Conservation (phyloP, 2,329 filamentous ascomycete species). For the Bipolaris zeicola region DNA sequence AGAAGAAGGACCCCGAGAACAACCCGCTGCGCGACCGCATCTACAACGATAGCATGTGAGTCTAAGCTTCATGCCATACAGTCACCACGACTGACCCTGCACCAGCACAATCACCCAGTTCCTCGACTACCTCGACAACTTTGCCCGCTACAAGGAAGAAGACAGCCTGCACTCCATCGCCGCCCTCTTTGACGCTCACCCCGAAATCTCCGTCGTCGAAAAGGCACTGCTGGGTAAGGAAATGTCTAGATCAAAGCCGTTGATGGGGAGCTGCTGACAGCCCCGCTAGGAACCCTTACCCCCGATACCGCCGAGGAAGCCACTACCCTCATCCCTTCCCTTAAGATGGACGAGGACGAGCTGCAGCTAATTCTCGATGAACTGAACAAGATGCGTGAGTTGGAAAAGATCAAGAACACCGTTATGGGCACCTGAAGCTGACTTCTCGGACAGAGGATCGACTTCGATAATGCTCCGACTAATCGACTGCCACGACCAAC, state of each 20-base stretch:
- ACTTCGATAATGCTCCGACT: constrained; percentile 22
- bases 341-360: constrained; percentile 91
- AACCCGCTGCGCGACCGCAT: constrained; percentile 85
- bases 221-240: constrained; percentile 78
- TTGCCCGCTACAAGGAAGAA: constrained; percentile 93
- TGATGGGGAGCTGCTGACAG: constrained; percentile 16
- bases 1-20: constrained; percentile 64
- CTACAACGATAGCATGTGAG: constrained; percentile 54
- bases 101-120: constrained; percentile 82
- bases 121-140: constrained; percentile 89
- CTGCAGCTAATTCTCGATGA: constrained; percentile 88
- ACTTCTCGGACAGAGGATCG: constrained; percentile 35
- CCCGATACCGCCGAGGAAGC: constrained; percentile 94
- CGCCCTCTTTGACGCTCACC: constrained; percentile 77
- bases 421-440: constrained; percentile 14
- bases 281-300: constrained; percentile 75
- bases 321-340: constrained; percentile 89
- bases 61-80: constrained; percentile 15
- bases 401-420: constrained; percentile 4
- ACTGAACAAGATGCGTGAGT: constrained; percentile 75
- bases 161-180: constrained; percentile 96
- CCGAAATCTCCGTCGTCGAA: constrained; percentile 88
- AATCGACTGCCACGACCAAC: background rate
- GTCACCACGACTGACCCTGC: constrained; percentile 6
- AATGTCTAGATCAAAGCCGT: constrained; percentile 9